Percentiles rank a stretch among this genome's conserved stretches.
Conservation (phyloP, 129 eudicot genomes). For the Ambrosia artemisiifolia region DNA sequence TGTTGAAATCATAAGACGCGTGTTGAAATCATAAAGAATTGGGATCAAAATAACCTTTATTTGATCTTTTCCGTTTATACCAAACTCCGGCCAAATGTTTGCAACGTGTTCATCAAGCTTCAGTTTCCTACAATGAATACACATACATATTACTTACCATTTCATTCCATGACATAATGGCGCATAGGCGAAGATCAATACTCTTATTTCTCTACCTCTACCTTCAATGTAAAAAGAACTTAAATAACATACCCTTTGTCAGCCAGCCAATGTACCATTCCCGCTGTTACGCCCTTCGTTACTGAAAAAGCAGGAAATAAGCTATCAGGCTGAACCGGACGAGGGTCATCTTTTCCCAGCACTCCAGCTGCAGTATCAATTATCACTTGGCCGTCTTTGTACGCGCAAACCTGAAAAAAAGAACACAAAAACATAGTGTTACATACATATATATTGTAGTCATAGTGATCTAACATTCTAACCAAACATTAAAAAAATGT, state of each 20-base stretch:
- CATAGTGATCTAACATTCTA: background rate
- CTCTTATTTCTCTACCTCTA: too few relatives aligned
- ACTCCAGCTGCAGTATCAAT: constrained; percentile 97
- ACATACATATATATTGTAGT: background rate
- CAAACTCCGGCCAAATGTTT: constrained; percentile 83
- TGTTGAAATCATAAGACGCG: too few relatives aligned
- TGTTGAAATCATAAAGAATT: too few relatives aligned
- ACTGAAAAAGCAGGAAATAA: constrained; percentile 86
- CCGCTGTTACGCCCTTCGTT: constrained; percentile 83
- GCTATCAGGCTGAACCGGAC: constrained; percentile 94
- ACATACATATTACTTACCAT: background rate
- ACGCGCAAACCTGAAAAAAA: constrained; percentile 73
- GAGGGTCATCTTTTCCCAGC: constrained; percentile 89
- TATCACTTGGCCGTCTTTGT: constrained; percentile 90
- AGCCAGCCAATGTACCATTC: constrained; percentile 89
- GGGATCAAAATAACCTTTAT: constrained; percentile 43
- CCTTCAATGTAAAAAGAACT: background rate
- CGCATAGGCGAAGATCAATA: too few relatives aligned
- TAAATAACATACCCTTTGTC: constrained; percentile 80
- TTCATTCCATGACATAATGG: background rate
- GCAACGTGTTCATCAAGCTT: constrained; percentile 74
- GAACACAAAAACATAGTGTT: background rate
- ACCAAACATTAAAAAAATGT: background rate
- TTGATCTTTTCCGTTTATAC: constrained; percentile 62
- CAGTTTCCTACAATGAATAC: constrained; percentile 56